Percentiles rank a stretch among this genome's conserved stretches.
These are phyloP conservation scores for Gracilaria vermiculophylla DNA, from an alignment of 23 red algal genomes.

Conservation along the genomic window DNA sequence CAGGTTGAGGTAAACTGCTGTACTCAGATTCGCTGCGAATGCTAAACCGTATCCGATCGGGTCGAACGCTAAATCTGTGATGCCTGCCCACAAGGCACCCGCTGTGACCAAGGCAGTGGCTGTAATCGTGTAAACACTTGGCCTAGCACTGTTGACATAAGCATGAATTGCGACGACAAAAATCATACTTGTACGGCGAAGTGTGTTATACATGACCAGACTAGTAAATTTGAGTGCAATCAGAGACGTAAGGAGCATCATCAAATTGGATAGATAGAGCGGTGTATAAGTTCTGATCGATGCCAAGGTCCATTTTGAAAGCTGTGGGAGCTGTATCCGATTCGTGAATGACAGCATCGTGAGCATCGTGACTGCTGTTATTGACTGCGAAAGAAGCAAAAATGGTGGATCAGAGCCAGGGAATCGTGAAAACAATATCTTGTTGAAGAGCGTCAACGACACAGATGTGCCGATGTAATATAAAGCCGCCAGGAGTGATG, in stretches of 20 bases:
- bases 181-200: constrained; percentile 78
- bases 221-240: constrained; percentile 62
- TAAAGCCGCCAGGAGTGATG: constrained; percentile 44
- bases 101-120: constrained; percentile 32
- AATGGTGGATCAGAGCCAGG: constrained; percentile 45
- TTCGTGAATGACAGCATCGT: background rate
- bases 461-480: constrained; percentile 82
- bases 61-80: constrained; percentile 46
- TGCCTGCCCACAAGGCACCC: constrained; percentile 25
- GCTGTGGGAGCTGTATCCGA: background rate
- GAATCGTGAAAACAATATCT: constrained; percentile 72
- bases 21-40: constrained; percentile 34
- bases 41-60: constrained; percentile 34
- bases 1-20: constrained; percentile 31
- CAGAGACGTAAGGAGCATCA: constrained; percentile 77
- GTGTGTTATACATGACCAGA: constrained; percentile 92
- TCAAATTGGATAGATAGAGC: constrained; percentile 59
- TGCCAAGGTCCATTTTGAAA: constrained; percentile 13
- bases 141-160: background rate
- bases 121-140: constrained; percentile 26
- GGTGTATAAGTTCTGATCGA: constrained; percentile 32
- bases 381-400: constrained; percentile 66
- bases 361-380: constrained; percentile 38
- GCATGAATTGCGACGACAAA: constrained; percentile 78
- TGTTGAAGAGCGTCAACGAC: constrained; percentile 84